A percentile compares a stretch with the other conserved stretches of the same genome.
Conservation (phyloP, 768 basidiomycete species). For the Suillus occidentalis region DNA sequence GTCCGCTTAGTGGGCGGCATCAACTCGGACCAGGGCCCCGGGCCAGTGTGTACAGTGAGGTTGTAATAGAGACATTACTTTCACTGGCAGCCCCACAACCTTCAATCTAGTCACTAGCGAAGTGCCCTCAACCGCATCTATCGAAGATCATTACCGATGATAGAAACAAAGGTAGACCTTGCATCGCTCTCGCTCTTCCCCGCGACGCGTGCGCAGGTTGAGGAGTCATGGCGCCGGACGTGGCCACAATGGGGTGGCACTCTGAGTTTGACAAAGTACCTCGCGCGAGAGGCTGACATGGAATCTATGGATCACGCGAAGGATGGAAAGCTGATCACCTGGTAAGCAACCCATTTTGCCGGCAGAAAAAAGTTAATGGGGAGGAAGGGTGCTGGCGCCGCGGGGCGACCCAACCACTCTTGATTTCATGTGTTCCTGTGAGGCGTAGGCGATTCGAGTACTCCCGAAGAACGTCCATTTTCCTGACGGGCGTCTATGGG, state of each 20-base stretch:
- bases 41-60: too few relatives aligned
- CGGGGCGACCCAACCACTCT: conserved; percentile 45
- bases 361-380: neutral
- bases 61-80: too few relatives aligned
- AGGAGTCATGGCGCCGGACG: conserved; percentile 38
- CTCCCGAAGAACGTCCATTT: conserved; percentile 1
- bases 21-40: too few relatives aligned
- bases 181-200: conserved; percentile 38
- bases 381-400: conserved; percentile 53
- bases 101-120: neutral
- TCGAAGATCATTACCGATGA: neutral
- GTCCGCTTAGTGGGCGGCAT: too few relatives aligned
- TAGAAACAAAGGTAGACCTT: neutral
- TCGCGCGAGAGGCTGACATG: conserved; percentile 38
- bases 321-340: conserved; percentile 47
- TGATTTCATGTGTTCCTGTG: conserved; percentile 56
- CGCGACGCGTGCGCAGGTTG: conserved; percentile 44
- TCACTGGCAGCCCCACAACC: too few relatives aligned
- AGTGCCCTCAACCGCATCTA: neutral
- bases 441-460: conserved; percentile 45
- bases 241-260: conserved; percentile 42
- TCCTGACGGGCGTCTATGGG: conserved; percentile 19
- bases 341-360: conserved; percentile 32
- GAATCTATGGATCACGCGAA: conserved; percentile 42
- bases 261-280: conserved; percentile 42